Percentiles rank a stretch among this genome's conserved stretches.
Conservation (phyloP, 192 early-diverging fungal genomes). For the Coemansia sp. region DNA sequence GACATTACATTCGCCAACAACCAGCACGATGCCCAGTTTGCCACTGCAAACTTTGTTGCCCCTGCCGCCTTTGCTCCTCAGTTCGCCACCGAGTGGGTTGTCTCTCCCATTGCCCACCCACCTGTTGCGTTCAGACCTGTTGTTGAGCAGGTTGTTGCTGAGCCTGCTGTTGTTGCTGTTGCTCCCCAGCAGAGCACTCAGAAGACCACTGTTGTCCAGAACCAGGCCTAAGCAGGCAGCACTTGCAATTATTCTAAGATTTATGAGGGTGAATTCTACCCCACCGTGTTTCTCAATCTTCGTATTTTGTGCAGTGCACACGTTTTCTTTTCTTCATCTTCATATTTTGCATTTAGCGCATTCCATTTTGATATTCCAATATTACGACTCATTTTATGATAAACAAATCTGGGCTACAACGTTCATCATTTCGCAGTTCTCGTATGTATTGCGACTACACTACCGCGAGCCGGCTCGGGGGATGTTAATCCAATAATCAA, state of each 20-base stretch:
- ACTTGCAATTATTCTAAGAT: too few species aligned
- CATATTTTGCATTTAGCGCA: not conserved
- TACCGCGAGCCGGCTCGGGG: too few species aligned
- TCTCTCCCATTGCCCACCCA: not conserved
- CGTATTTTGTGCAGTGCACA: constrained; percentile 1
- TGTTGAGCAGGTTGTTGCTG: constrained; percentile 1
- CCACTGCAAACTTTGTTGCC: constrained; percentile 1
- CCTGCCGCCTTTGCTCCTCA: not conserved
- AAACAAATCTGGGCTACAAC: too few species aligned
- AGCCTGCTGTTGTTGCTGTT: constrained; percentile 14
- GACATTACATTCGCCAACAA: constrained; percentile 38
- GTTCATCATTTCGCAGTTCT: too few species aligned
- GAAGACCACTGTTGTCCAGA: constrained; percentile 42
- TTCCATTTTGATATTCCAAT: not conserved
- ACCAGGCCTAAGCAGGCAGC: constrained; percentile 24
- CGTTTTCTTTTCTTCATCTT: not conserved
- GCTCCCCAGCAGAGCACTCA: constrained; percentile 15
- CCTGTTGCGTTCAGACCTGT: constrained; percentile 1
- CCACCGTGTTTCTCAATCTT: not conserved
- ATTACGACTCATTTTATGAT: not conserved
- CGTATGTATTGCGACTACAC: too few species aligned
- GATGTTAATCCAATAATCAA: too few species aligned
- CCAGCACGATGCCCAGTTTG: constrained; percentile 19
- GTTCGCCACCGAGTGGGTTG: not conserved
- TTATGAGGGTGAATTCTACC: too few species aligned